These are phyloP conservation scores for Boletus edulis DNA, from an alignment of 768 basidiomycete species.

Conservation along the genomic window DNA sequence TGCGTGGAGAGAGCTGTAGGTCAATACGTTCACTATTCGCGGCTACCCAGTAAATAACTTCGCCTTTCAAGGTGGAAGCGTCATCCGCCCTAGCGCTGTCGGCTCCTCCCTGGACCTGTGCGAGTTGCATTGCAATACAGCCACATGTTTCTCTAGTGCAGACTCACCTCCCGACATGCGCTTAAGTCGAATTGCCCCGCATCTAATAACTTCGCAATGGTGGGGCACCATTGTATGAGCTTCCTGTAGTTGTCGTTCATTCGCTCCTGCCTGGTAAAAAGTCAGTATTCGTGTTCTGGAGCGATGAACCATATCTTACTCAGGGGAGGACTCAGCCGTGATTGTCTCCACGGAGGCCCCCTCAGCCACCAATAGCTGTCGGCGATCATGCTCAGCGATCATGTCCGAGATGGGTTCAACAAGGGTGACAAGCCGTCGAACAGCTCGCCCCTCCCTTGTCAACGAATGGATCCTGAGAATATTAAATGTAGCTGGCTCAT, in stretches of 20 bases:
- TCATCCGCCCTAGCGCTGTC: background rate
- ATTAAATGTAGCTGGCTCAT: too few relatives aligned
- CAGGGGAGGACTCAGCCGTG: background rate
- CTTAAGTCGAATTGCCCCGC: background rate
- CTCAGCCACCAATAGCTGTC: background rate
- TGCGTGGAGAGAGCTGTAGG: too few relatives aligned
- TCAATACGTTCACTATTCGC: too few relatives aligned
- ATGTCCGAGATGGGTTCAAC: background rate
- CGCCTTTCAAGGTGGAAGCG: too few relatives aligned
- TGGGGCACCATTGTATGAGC: background rate
- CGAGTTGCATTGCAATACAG: background rate
- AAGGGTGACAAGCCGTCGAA: background rate
- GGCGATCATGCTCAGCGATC: background rate
- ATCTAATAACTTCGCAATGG: background rate
- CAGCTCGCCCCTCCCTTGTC: background rate
- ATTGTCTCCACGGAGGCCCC: background rate
- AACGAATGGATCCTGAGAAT: background rate
- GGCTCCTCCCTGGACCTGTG: background rate
- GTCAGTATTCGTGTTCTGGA: too few relatives aligned
- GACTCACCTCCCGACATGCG: background rate
- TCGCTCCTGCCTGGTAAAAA: background rate
- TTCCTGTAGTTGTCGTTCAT: background rate
- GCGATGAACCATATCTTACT: background rate
- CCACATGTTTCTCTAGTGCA: too few relatives aligned
- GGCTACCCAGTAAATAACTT: too few relatives aligned